Conservation (phyloP, 495 filamentous ascomycete genomes). For the Xanthoparmelia taractica region DNA sequence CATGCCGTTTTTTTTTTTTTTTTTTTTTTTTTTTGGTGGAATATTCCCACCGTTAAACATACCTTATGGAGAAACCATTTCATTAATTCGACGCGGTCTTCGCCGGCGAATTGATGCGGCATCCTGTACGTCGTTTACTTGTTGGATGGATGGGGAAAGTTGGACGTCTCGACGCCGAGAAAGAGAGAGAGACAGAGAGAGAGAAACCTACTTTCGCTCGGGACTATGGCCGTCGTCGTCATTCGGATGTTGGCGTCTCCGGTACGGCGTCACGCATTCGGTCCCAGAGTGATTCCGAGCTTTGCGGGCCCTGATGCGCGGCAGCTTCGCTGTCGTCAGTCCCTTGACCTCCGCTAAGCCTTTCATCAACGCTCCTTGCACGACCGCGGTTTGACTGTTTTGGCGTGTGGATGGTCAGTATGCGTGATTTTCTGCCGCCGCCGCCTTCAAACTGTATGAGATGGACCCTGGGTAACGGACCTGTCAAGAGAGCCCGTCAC, state of each 20-base stretch:
- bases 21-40: no score
- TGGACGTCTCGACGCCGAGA: no score
- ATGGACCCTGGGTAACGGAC: neutral
- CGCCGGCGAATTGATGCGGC: neutral
- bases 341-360: conserved; percentile 6
- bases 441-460: neutral
- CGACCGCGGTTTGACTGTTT: conserved; percentile 4
- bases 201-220: no score
- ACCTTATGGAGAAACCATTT: conserved; percentile 27
- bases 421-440: no score
- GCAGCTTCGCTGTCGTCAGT: conserved; percentile 5
- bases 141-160: no score
- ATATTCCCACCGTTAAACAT: neutral
- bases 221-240: neutral
- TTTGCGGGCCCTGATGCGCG: conserved; percentile 4
- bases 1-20: no score
- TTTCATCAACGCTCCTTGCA: conserved; percentile 6
- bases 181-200: no score
- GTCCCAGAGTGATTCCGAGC: conserved; percentile 6
- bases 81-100: conserved; percentile 22
- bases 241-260: neutral
- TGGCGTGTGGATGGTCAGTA: neutral
- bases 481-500: neutral
- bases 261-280: neutral
- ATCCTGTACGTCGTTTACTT: no score